Evolutionary conservation across 139 green algal genomes (phyloP), one percentile per base, ranked within the genome.

Genomic region (Diplosphaera chodatii): DNA sequence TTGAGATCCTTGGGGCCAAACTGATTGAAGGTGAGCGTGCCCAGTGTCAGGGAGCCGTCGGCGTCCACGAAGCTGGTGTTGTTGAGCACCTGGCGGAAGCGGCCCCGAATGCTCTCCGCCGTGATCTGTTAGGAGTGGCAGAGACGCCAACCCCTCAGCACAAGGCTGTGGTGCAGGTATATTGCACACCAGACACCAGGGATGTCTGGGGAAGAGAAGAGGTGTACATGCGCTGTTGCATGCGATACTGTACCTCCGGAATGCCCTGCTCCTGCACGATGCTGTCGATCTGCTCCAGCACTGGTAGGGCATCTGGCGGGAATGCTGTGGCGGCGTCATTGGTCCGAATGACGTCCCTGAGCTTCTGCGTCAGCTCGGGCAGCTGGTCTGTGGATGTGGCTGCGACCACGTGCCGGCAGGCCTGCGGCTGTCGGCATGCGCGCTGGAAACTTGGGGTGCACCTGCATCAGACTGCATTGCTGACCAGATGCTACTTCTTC

Each of bases 11-110:
- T 64, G 10, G 67, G 67, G 18, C 8, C 27, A 40, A 72, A 72
- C 67, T 72, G 67, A 1, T 72, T 48, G 40, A 72, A 72, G 1
- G 67, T 65, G 27, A 72, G 40, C 27, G 30, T 40, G 40, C 67
- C 67, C 40, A 72, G 67, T 8, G 40, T 65, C 20, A 55, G 30
- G 28, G 4, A 37, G n/a, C 32, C 40, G 27, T 72, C 67, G 4
- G 23, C 27, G 25, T 64, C 67, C 3, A 72, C n/a, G 67, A 64
- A 65, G 40, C 64, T 72, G 31, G 67, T 72, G 40, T 28, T 72
- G 40, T 48, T 72, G 27, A 72, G 67, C 40, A 28, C 32, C 40
- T 32, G n/a, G 1, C 21, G 32, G 40, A 72, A 72, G 20, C 18
- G 16, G n/a, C 67, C 67, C 1, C 62, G 21, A 1, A 72, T 30